Conservation (phyloP, 208 protist species). For the Vickermania ingenoplastis region DNA sequence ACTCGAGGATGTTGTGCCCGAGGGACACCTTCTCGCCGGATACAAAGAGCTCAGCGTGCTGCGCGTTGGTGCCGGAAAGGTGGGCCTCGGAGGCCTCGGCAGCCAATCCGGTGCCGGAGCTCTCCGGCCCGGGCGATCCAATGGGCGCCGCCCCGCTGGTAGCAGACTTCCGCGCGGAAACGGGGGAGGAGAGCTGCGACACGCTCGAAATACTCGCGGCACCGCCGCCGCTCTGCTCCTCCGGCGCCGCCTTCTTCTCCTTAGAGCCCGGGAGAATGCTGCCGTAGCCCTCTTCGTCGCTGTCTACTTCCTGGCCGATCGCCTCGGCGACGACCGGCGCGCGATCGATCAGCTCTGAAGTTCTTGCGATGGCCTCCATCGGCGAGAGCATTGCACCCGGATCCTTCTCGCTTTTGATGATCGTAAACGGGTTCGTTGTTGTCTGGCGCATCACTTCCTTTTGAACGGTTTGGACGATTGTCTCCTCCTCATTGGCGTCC, state of each 20-base stretch:
- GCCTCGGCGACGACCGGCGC: slow-evolving; percentile 53
- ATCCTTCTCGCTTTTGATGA: neutral
- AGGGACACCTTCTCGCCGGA: slow-evolving; percentile 11
- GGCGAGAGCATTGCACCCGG: slow-evolving; percentile 24
- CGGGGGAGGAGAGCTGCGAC: neutral
- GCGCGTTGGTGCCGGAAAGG: neutral
- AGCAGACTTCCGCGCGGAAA: too few species aligned
- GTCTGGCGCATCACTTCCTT: neutral
- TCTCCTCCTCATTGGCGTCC: neutral
- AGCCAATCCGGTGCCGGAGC: too few species aligned
- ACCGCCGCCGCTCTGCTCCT: neutral
- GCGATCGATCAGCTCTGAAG: slow-evolving; percentile 38
- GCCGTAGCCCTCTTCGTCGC: slow-evolving; percentile 79
- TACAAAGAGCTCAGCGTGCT: neutral
- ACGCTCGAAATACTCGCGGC: neutral
- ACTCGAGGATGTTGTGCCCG: slow-evolving; percentile 58
- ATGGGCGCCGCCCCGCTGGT: too few species aligned
- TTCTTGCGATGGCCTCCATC: slow-evolving; percentile 17
- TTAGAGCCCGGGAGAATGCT: slow-evolving; percentile 38
- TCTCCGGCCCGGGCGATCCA: too few species aligned
- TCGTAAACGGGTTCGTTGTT: neutral
- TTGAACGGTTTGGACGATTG: too few species aligned
- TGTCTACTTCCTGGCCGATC: slow-evolving; percentile 54
- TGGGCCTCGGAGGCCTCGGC: neutral
- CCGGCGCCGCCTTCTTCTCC: neutral